Conservation (phyloP, 225 moss, liverwort and hornwort species). For the Climacium dendroides region DNA sequence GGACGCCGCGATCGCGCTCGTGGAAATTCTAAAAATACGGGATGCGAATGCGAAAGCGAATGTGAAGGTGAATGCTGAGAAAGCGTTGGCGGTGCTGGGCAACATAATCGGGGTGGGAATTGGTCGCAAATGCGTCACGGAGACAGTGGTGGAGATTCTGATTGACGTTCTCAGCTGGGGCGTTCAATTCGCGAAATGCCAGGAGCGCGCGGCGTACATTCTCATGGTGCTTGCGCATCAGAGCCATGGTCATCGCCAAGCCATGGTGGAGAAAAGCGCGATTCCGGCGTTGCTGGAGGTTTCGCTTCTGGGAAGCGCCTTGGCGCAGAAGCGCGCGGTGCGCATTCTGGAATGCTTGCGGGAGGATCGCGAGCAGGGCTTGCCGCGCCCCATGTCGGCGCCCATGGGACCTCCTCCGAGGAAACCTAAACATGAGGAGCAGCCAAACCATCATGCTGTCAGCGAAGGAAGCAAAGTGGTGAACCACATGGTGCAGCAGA, state of each 20-base stretch:
- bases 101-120: conserved; percentile 10
- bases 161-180: conserved; percentile 9
- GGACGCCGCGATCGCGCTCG: not conserved
- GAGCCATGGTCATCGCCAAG: conserved; percentile 5
- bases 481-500: conserved; percentile 34
- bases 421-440: not conserved
- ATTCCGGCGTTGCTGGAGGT: conserved; percentile 38
- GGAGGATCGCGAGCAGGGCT: conserved; percentile 16
- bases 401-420: conserved; percentile 6
- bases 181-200: conserved; percentile 3
- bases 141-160: not conserved
- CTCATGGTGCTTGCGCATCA: conserved; percentile 42
- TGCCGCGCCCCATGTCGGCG: conserved; percentile 30
- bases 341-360: conserved; percentile 29
- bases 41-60: not conserved
- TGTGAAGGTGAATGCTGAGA: not conserved
- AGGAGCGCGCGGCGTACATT: conserved; percentile 34
- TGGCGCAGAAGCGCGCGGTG: conserved; percentile 47
- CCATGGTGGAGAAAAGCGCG: conserved; percentile 16
- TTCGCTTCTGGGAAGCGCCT: conserved; percentile 19
- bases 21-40: not conserved
- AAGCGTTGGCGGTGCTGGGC: conserved; percentile 29
- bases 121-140: conserved; percentile 17
- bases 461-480: conserved; percentile 16
- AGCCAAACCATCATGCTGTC: not conserved